A percentile compares a stretch with the other conserved stretches of the same genome.
These are phyloP conservation scores for Ophiobolus disseminans DNA, from an alignment of 2,329 filamentous ascomycete genomes.

Conservation along the genomic window DNA sequence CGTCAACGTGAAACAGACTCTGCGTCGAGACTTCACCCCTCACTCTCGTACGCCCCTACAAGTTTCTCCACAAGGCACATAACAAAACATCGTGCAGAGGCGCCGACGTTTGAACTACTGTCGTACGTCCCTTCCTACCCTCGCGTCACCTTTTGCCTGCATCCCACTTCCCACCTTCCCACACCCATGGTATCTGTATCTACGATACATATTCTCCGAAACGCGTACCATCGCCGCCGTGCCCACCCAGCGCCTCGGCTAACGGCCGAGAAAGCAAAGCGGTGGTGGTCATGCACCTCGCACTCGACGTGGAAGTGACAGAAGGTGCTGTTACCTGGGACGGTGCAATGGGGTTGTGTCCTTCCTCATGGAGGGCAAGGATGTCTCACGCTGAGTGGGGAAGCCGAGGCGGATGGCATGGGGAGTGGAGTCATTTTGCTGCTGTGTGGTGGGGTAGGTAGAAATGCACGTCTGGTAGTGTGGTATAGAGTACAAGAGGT, in stretches of 20 bases:
- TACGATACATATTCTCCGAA: no score
- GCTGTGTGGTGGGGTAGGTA: background rate
- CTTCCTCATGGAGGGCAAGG: conserved; percentile 2
- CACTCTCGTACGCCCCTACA: background rate
- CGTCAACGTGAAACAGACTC: background rate
- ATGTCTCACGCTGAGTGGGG: background rate
- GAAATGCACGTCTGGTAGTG: background rate
- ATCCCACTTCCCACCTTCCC: no score
- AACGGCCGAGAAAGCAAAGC: no score
- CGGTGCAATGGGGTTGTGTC: background rate
- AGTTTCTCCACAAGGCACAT: background rate
- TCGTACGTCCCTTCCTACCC: background rate
- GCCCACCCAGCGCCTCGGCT: no score
- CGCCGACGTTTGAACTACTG: background rate
- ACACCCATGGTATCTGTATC: no score
- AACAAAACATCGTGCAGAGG: background rate
- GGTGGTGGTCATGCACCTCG: background rate
- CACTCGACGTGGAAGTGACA: background rate
- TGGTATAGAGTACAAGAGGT: no score
- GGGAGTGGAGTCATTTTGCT: background rate
- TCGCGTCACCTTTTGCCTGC: background rate
- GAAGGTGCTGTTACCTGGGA: background rate
- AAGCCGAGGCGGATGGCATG: background rate
- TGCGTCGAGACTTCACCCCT: background rate
- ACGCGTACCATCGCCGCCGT: no score